Percentiles rank a stretch among this genome's conserved stretches.
phyloP scores from a whole-genome alignment of 192 early-diverging fungal genomes.

The Spinellus fusiger region DNA sequence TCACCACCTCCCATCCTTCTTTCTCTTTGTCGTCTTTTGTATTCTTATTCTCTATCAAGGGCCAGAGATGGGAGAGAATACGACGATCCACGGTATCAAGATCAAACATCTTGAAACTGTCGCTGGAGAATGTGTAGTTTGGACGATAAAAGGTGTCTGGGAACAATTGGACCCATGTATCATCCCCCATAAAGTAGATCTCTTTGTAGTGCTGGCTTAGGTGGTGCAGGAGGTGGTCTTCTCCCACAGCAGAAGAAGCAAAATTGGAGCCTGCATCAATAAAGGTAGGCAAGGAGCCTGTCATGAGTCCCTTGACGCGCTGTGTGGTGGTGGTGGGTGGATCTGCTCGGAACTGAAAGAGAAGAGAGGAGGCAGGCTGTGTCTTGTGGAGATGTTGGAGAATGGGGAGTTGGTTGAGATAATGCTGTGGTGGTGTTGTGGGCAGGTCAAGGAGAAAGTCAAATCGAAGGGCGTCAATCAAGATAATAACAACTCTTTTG shows the following conservation, averaged over 20 bases:
- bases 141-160: slow-evolving; percentile 48
- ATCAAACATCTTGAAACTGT: slow-evolving; percentile 78
- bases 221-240: slow-evolving; percentile 69
- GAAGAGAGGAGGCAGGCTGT: slow-evolving; percentile 49
- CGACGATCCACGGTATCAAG: slow-evolving; percentile 92
- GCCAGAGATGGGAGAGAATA: slow-evolving; percentile 57
- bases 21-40: slow-evolving; percentile 10
- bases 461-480: slow-evolving; percentile 72
- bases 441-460: slow-evolving; percentile 38
- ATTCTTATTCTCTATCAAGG: slow-evolving; percentile 17
- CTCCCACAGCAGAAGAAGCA: slow-evolving; percentile 61
- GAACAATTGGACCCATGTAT: slow-evolving; percentile 91
- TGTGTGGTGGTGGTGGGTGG: slow-evolving; percentile 82
- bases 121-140: slow-evolving; percentile 51
- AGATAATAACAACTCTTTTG: slow-evolving; percentile 53
- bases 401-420: slow-evolving; percentile 44
- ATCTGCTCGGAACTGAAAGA: slow-evolving; percentile 71
- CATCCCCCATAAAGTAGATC: slow-evolving; percentile 89
- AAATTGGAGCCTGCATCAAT: slow-evolving; percentile 81
- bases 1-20: slow-evolving; percentile 66
- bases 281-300: slow-evolving; percentile 78
- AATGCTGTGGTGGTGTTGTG: slow-evolving; percentile 21
- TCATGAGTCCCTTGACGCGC: slow-evolving; percentile 74
- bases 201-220: slow-evolving; percentile 15
- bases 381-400: slow-evolving; percentile 41